These are phyloP conservation scores for Xerocomus spinulosus DNA, from an alignment of 768 basidiomycete species.

Conservation along the genomic window DNA sequence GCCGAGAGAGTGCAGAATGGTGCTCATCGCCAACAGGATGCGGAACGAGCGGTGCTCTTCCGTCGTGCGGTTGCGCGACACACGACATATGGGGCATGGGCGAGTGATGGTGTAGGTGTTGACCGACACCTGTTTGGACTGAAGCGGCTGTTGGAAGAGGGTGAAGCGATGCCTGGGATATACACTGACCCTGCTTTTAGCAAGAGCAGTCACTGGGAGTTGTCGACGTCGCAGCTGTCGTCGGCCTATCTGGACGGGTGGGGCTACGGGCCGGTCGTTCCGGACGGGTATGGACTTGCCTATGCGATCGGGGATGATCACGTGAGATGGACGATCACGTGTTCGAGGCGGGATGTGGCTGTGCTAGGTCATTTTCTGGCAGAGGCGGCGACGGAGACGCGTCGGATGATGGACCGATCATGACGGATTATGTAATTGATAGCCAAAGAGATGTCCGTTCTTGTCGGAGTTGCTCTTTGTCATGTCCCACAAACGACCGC, in stretches of 20 bases:
- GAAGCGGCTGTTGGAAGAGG: slow-evolving; percentile 71
- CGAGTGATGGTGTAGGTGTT: slow-evolving; percentile 90
- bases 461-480: slow-evolving; percentile 21
- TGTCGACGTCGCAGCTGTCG: slow-evolving; percentile 86
- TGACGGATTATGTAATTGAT: slow-evolving; percentile 27
- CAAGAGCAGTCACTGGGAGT: slow-evolving; percentile 82
- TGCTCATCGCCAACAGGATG: slow-evolving; percentile 38
- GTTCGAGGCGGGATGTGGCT: slow-evolving; percentile 49
- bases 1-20: background rate
- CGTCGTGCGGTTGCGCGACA: slow-evolving; percentile 75
- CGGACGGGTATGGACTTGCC: slow-evolving; percentile 86
- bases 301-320: slow-evolving; percentile 85
- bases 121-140: slow-evolving; percentile 95
- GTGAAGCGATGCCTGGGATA: slow-evolving; percentile 67
- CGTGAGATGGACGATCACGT: slow-evolving; percentile 90
- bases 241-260: slow-evolving; percentile 84
- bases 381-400: slow-evolving; percentile 76
- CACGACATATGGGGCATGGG: slow-evolving; percentile 83
- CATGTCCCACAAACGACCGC: slow-evolving; percentile 39
- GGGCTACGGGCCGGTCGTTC: slow-evolving; percentile 95
- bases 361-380: slow-evolving; percentile 66
- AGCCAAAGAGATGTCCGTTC: slow-evolving; percentile 20
- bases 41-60: slow-evolving; percentile 62
- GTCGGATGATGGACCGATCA: slow-evolving; percentile 55
- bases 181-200: slow-evolving; percentile 70